phyloP scores from a whole-genome alignment of 257 asterid genomes.

The Nicotiana knightiana region DNA sequence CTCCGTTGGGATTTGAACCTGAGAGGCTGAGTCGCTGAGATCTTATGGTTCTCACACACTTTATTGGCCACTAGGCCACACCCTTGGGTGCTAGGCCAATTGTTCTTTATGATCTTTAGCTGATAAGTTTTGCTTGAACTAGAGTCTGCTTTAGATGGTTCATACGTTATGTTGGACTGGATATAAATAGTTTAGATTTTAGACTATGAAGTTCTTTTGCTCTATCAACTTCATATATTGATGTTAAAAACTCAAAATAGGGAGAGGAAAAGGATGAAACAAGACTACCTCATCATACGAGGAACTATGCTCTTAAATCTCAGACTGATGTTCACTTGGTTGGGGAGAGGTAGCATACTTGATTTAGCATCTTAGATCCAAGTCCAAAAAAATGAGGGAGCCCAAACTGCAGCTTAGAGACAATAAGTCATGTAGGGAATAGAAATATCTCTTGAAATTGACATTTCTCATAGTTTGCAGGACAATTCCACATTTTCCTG shows the following conservation, averaged over 20 bases:
- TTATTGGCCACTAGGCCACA: too few species aligned
- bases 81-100: too few species aligned
- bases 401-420: neutral
- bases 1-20: too few species aligned
- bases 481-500: neutral
- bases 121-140: neutral
- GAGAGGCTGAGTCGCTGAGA: too few species aligned
- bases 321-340: neutral
- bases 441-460: neutral
- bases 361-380: neutral
- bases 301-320: neutral
- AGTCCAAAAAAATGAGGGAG: neutral
- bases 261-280: neutral
- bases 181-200: neutral
- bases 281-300: neutral
- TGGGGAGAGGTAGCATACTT: neutral
- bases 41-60: too few species aligned
- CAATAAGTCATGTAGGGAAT: neutral
- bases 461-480: neutral
- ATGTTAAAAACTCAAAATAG: neutral
- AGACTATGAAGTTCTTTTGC: neutral
- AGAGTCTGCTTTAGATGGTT: neutral
- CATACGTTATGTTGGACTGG: neutral
- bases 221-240: neutral
- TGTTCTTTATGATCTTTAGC: neutral